Percentiles rank a stretch among this genome's conserved stretches.
Evolutionary conservation across 2,329 filamentous ascomycete genomes (phyloP).

Genomic region (Pseudogymnoascus sp.): DNA sequence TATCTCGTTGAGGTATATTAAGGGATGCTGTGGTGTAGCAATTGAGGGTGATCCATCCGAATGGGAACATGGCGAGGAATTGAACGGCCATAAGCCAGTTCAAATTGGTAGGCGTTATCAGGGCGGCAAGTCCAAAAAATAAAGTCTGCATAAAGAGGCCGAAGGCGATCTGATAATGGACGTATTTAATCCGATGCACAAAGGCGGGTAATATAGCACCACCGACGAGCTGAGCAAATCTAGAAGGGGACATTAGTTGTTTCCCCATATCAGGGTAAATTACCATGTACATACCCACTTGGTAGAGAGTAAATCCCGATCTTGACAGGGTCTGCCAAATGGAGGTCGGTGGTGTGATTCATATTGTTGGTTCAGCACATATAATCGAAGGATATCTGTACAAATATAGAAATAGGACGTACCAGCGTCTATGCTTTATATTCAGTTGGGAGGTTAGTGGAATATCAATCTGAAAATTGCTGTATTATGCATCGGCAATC

Average conservation of each 20-base stretch:
- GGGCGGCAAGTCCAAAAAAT: slow-evolving; percentile 15
- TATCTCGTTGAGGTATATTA: slow-evolving; percentile 39
- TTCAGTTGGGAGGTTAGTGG: background rate
- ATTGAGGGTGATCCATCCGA: slow-evolving; percentile 30
- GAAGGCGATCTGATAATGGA: slow-evolving; percentile 31
- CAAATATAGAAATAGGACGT: background rate
- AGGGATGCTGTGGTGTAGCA: slow-evolving; percentile 37
- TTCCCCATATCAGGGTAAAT: background rate
- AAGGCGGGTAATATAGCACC: slow-evolving; percentile 14
- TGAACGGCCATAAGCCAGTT: slow-evolving; percentile 21
- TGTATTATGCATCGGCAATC: background rate
- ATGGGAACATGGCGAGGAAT: slow-evolving; percentile 27
- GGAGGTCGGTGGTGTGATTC: background rate
- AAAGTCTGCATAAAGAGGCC: slow-evolving; percentile 25
- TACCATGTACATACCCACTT: background rate
- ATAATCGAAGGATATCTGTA: background rate
- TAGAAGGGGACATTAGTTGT: background rate
- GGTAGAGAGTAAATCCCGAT: background rate
- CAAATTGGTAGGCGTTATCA: slow-evolving; percentile 14
- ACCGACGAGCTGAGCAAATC: slow-evolving; percentile 14
- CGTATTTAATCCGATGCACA: slow-evolving; percentile 28
- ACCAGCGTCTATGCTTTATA: background rate
- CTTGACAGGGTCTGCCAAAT: background rate
- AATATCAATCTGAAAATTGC: background rate
- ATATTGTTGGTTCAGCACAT: background rate